These are phyloP conservation scores for Abortiporus biennis DNA, from an alignment of 1,284 basidiomycete species.

Conservation along the genomic window DNA sequence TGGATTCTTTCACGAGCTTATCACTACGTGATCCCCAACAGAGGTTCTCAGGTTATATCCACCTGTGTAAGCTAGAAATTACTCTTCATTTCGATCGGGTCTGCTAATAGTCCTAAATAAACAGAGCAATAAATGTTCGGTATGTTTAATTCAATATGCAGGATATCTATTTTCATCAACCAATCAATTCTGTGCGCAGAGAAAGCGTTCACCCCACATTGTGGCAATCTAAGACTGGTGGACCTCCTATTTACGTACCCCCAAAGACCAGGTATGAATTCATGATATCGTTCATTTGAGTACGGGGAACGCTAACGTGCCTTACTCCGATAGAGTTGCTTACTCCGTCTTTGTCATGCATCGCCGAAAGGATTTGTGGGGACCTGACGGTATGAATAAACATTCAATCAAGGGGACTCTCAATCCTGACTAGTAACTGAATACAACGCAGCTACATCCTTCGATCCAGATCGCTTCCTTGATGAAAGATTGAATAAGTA, in stretches of 20 bases:
- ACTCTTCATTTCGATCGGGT: neutral
- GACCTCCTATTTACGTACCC: slow-evolving; percentile 22
- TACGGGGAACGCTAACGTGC: too few species aligned
- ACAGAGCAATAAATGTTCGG: slow-evolving; percentile 48
- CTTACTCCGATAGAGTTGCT: slow-evolving; percentile 12
- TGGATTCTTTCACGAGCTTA: slow-evolving; percentile 21
- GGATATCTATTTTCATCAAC: neutral
- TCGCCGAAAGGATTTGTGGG: slow-evolving; percentile 23
- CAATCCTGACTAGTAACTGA: slow-evolving; percentile 12
- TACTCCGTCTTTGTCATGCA: slow-evolving; percentile 25
- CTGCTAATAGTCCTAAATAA: too few species aligned
- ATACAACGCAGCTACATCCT: slow-evolving; percentile 33
- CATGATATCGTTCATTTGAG: too few species aligned
- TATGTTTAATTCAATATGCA: slow-evolving; percentile 16
- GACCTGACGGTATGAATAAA: slow-evolving; percentile 16
- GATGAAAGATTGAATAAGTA: slow-evolving; percentile 45
- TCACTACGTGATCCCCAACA: slow-evolving; percentile 29
- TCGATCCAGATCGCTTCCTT: slow-evolving; percentile 57
- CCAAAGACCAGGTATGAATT: slow-evolving; percentile 6
- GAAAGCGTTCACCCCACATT: too few species aligned
- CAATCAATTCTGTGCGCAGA: neutral
- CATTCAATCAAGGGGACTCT: slow-evolving; percentile 15
- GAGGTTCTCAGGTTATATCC: slow-evolving; percentile 59
- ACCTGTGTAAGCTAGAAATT: slow-evolving; percentile 37
- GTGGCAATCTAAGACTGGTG: slow-evolving; percentile 26